Evolutionary conservation across 139 green algal genomes (phyloP).

Genomic region (Chlamydomonas eustigma): DNA sequence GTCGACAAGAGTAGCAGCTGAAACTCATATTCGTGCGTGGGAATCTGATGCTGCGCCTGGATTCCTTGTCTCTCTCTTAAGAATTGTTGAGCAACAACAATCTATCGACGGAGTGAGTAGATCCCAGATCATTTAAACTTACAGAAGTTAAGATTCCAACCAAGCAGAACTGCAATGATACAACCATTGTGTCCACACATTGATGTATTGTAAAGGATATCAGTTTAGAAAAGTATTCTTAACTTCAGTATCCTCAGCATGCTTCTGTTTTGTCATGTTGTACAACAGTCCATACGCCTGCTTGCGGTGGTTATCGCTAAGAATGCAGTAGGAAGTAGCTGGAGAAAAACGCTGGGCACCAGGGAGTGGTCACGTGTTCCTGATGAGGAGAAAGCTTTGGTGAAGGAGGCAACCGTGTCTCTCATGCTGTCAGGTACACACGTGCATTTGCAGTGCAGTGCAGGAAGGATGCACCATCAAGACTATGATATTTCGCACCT

Average conservation of each 20-base stretch:
- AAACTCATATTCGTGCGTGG: conserved; percentile 52
- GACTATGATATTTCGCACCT: too few relatives aligned
- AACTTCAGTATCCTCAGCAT: too few relatives aligned
- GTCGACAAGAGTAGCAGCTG: conserved; percentile 32
- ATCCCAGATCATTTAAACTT: not conserved
- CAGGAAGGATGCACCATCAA: too few relatives aligned
- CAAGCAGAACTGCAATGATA: too few relatives aligned
- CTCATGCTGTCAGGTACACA: not conserved
- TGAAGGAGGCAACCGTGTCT: conserved; percentile 29
- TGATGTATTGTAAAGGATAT: too few relatives aligned
- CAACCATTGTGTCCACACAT: too few relatives aligned
- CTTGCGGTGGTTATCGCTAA: conserved; percentile 74
- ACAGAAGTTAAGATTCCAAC: too few relatives aligned
- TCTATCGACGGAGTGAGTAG: conserved; percentile 54
- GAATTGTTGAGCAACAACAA: conserved; percentile 47
- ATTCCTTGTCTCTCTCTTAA: conserved; percentile 61
- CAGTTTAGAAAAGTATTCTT: too few relatives aligned
- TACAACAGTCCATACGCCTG: conserved; percentile 56
- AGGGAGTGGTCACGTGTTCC: conserved; percentile 58
- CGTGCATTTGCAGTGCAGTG: too few relatives aligned
- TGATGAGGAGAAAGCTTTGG: conserved; percentile 57
- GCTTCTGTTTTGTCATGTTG: not conserved
- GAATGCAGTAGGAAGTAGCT: conserved; percentile 73
- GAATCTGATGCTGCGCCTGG: conserved; percentile 61
- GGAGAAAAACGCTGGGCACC: conserved; percentile 73